Evolutionary conservation across 2,329 filamentous ascomycete genomes (phyloP), one percentile per base, ranked within the genome.

Genomic region (Aphanocladium album): DNA sequence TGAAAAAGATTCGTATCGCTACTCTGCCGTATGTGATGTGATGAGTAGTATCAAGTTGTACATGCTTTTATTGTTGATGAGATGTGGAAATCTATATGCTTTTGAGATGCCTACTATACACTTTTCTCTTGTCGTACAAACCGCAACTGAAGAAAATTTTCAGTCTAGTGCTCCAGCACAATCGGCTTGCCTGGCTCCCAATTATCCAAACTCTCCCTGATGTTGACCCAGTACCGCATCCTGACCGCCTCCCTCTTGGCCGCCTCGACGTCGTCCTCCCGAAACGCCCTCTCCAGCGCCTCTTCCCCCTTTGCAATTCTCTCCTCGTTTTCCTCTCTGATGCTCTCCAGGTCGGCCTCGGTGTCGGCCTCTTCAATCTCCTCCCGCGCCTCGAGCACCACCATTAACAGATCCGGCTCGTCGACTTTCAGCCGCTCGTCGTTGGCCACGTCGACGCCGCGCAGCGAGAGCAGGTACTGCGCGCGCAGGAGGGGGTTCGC

Each of bases 221-320:
- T 88, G 74, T 93, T 96, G 60, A 89, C 83, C 93, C 93, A 97
- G 78, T 97, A 98, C 72, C 91, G 80, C 77, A 97, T 75, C 72
- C 83, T 80, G 1, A 96, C 86, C 50, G 88, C 87, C 81, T 96
- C 91, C 63, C 71, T 74, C 75, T 83, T 86, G 17, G 92, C 93
- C 9, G 64, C 75, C 45, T 86, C 81, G 43, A 90, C 71, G 70
- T 93, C 84, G 53, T 88, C 89, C 9, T 73, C 68, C 63, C 77
- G 79, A 70, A 98, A 93, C 0, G 86, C 84, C 59, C 72, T 68
- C 51, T 83, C 89, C 25, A 98, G 69, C 1, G 75, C 72, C 54
- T 74, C 74, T 70, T 93, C 88, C 68, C 88, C 89, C 64, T 75
- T 78, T 19, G 69, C 69, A 55, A 96, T 86, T 65, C 91, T 77